A percentile compares a stretch with the other conserved stretches of the same genome.
These are phyloP conservation scores for Aspergillus candidus DNA, from an alignment of 2,329 filamentous ascomycete species.

Conservation along the genomic window DNA sequence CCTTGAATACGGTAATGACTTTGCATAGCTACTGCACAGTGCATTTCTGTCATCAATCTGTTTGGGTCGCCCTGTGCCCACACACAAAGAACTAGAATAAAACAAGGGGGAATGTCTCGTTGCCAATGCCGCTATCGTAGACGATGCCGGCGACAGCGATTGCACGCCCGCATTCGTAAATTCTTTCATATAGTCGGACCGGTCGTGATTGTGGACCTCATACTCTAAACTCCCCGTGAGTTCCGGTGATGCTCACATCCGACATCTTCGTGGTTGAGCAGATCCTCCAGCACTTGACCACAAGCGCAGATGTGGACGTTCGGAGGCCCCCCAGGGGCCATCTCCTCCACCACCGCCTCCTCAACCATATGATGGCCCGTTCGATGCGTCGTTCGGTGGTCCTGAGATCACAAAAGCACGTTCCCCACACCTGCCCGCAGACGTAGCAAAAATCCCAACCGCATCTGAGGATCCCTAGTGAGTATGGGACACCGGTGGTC, in stretches of 20 bases:
- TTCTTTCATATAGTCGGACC: slow-evolving; percentile 8
- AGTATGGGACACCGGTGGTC: neutral
- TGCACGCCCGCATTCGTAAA: slow-evolving; percentile 9
- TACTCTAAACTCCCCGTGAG: slow-evolving; percentile 4
- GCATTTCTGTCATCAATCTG: too few species aligned
- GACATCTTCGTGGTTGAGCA: slow-evolving; percentile 6
- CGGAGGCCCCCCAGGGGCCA: neutral
- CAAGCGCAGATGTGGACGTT: slow-evolving; percentile 2
- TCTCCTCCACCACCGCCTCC: slow-evolving; percentile 6
- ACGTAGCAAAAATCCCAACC: slow-evolving; percentile 10
- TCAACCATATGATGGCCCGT: neutral
- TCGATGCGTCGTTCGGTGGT: slow-evolving; percentile 4
- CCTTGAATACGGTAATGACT: slow-evolving; percentile 12
- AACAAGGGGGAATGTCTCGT: too few species aligned
- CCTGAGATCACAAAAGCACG: slow-evolving; percentile 10
- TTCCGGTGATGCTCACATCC: slow-evolving; percentile 9
- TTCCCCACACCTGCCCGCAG: slow-evolving; percentile 5
- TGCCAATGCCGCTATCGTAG: too few species aligned
- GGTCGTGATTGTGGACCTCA: neutral
- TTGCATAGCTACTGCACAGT: too few species aligned
- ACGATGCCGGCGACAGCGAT: too few species aligned
- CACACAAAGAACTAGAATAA: too few species aligned
- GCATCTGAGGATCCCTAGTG: slow-evolving; percentile 3
- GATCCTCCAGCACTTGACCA: slow-evolving; percentile 1
- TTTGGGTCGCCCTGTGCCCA: too few species aligned